Base-by-base conservation (phyloP, 192 early-diverging fungal genomes). In the Funneliformis geosporum region DNA sequence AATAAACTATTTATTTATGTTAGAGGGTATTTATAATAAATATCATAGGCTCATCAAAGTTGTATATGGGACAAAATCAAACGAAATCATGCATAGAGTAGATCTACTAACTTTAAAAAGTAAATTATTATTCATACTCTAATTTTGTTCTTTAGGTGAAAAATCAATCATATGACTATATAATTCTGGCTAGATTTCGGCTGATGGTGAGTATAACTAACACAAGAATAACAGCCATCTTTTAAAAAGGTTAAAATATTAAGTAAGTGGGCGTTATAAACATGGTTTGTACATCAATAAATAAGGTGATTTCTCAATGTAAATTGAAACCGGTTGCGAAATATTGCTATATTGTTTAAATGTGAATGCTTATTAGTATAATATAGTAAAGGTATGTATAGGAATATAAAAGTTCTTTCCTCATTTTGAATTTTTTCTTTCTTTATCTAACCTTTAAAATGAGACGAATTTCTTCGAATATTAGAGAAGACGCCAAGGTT, bases 1-100 rank as follows among this genome's bases (percentile, higher is more conserved):
- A 42, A 69, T 40, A 69, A 40, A 39, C 40, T 69, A 69, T 38
- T 69, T 69, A 38, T 21, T 69, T 39, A 62, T 62, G 6, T n/a
- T n/a, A 62, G 60, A 23, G 11, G 18, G 60, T n/a, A 18, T 61
- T 23, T 64, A 61, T 23, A 62, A 62, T 62, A 21, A 62, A 62
- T 21, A 23, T 62, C n/a, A 62, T 62, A 62, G 6, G 6, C 60
- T 62, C 60, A 8, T 62, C 7, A 62, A 23, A 62, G 60, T 62
- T 62, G 3, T 23, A 62, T 23, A 8, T 11, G 60, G 25, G 60
- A 8, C 60, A 62, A 62, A 62, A 62, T 62, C 60, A 62, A 23
- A 23, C 18, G 50, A 14, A 9, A 55, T 55, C 50, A 55, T 72
- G 39, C 27, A 73, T 73, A 0, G 27, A 73, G 16, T 16, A 73